Percentiles rank a stretch among this genome's conserved stretches.
Conservation (phyloP, 2,329 filamentous ascomycete genomes). For the Hypoxylon sp. region DNA sequence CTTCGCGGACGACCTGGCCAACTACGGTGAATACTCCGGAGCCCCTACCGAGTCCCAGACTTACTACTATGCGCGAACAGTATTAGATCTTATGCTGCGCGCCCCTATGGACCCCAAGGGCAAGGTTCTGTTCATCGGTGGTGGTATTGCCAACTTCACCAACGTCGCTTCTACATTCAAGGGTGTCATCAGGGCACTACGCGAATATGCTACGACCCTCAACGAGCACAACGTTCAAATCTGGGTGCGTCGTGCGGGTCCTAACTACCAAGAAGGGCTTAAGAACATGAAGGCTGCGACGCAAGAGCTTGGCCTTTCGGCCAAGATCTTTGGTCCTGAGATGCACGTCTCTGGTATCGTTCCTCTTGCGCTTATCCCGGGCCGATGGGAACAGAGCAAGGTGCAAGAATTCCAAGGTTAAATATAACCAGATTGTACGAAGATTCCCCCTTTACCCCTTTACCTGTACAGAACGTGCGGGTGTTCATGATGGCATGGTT, state of each 20-base stretch:
- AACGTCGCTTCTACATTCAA: constrained; percentile 99
- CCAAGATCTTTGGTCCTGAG: constrained; percentile 75
- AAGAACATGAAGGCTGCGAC: constrained; percentile 99
- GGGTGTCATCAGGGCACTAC: constrained; percentile 96
- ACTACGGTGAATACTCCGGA: constrained; percentile 99
- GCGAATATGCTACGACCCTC: constrained; percentile 86
- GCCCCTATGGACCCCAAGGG: constrained; percentile 86
- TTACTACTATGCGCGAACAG: constrained; percentile 97
- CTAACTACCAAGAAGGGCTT: constrained; percentile 99
- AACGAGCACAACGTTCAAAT: constrained; percentile 98
- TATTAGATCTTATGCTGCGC: constrained; percentile 96
- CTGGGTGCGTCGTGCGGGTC: constrained; percentile 90
- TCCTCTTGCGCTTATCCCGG: constrained; percentile 82
- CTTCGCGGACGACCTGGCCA: constrained; percentile 95
- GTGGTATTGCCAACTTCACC: constrained; percentile 99
- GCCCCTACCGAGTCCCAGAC: constrained; percentile 98
- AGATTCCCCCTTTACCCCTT: constrained; percentile 17
- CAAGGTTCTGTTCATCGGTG: constrained; percentile 99
- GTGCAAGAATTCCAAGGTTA: constrained; percentile 71
- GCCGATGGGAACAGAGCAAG: constrained; percentile 71
- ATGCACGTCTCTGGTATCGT: constrained; percentile 99
- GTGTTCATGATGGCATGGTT: constrained; percentile 36
- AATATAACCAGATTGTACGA: constrained; percentile 39
- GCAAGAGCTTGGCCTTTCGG: constrained; percentile 85
- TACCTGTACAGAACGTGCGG: constrained; percentile 22